A percentile compares a stretch with the other conserved stretches of the same genome.
Evolutionary conservation across 345 rosid genomes (phyloP).

Genomic region (Melaleuca quinquenervia): DNA sequence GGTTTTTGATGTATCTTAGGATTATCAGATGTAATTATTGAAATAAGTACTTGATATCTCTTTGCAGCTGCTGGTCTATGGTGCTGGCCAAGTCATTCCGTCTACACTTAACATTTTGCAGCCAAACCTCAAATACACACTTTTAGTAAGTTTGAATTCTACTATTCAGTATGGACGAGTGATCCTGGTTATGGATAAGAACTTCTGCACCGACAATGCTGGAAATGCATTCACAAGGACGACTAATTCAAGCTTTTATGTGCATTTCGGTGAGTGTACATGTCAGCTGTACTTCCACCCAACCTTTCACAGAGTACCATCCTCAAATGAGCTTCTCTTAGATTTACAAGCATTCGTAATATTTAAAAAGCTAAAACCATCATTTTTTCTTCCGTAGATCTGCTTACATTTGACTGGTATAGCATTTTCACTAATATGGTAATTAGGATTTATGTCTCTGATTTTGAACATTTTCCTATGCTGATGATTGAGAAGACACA

Average conservation of each 20-base stretch:
- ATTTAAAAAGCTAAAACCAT: not conserved
- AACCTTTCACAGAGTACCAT: not conserved
- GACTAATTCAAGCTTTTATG: conserved; percentile 49
- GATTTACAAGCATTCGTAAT: not conserved
- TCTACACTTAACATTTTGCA: conserved; percentile 48
- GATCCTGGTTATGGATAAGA: conserved; percentile 61
- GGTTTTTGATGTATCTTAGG: not conserved
- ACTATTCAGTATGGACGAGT: conserved; percentile 45
- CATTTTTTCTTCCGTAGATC: not conserved
- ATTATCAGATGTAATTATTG: not conserved
- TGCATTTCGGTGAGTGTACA: conserved; percentile 62
- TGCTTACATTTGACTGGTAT: not conserved
- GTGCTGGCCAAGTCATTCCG: conserved; percentile 78
- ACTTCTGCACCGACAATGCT: conserved; percentile 60
- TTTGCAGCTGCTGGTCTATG: conserved; percentile 83
- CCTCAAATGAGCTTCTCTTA: not conserved
- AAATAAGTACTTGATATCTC: not conserved
- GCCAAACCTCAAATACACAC: conserved; percentile 50
- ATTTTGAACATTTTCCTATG: not conserved
- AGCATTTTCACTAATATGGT: not conserved
- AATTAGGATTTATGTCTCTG: not conserved
- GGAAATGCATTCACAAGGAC: conserved; percentile 67
- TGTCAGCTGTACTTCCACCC: not conserved
- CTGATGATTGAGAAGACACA: not conserved
- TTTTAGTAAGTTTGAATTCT: conserved; percentile 55